Percentiles rank a stretch among this genome's conserved stretches.
Conservation (phyloP, 257 asterid genomes). For the Solanum lycopersicoides region DNA sequence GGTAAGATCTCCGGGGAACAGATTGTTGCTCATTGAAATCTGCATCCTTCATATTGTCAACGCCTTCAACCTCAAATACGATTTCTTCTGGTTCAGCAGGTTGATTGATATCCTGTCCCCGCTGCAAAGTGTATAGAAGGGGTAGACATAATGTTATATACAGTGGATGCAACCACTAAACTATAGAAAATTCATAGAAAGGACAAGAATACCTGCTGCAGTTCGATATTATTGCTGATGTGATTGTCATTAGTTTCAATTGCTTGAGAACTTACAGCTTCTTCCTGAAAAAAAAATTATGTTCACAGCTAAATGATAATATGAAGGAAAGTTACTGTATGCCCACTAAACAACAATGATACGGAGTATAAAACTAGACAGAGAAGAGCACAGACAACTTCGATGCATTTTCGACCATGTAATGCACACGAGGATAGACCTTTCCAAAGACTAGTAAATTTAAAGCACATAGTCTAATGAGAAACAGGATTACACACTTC, state of each 20-base stretch:
- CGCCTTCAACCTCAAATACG: conserved; percentile 18
- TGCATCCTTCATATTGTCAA: conserved; percentile 21
- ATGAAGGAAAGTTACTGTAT: background rate
- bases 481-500: background rate
- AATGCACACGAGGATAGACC: background rate
- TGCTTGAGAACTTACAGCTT: conserved; percentile 25
- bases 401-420: background rate
- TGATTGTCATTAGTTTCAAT: conserved; percentile 22
- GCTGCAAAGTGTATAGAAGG: conserved; percentile 13
- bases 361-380: background rate
- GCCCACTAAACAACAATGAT: background rate
- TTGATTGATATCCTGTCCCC: conserved; percentile 22
- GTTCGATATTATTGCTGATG: conserved; percentile 21
- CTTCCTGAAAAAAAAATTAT: conserved; percentile 29
- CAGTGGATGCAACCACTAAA: background rate
- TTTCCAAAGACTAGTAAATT: background rate
- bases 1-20: conserved; percentile 29
- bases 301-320: background rate
- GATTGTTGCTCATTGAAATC: conserved; percentile 37
- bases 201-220: conserved; percentile 32
- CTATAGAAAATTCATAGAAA: background rate
- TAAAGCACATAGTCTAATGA: background rate
- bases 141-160: background rate
- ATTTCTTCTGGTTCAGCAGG: conserved; percentile 25
- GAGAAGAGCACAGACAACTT: background rate